Conservation (phyloP, 495 filamentous ascomycete species). For the Trichoderma reesei region DNA sequence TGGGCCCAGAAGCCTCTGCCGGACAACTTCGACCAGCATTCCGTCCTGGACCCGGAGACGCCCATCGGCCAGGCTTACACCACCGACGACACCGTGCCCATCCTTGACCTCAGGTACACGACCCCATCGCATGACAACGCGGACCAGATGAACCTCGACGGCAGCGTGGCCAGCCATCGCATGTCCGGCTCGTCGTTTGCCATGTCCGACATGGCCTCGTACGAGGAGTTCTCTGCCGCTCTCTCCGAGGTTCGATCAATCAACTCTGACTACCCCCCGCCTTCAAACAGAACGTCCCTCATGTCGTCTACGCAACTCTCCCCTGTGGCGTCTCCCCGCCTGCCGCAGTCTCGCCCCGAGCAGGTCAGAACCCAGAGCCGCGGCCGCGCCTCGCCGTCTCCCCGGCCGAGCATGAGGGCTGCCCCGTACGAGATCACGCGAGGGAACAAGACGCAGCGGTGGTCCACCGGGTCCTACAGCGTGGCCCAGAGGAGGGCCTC, state of each 20-base stretch:
- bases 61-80: conserved; percentile 47
- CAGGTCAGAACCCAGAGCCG: conserved; percentile 49
- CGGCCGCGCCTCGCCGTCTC: conserved; percentile 55
- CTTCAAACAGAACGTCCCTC: conserved; percentile 46
- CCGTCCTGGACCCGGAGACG: conserved; percentile 38
- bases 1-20: conserved; percentile 44
- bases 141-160: conserved; percentile 32
- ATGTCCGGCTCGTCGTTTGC: conserved; percentile 52
- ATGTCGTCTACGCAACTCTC: conserved; percentile 51
- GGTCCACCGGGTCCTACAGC: conserved; percentile 61
- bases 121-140: conserved; percentile 28
- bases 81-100: conserved; percentile 45
- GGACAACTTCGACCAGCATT: conserved; percentile 36
- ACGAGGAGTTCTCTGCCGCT: conserved; percentile 49
- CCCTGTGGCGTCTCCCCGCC: conserved; percentile 49
- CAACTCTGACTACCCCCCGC: conserved; percentile 46
- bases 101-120: conserved; percentile 40
- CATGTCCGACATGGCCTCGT: conserved; percentile 48
- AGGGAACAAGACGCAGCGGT: conserved; percentile 61
- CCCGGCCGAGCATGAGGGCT: conserved; percentile 51
- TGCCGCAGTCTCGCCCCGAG: conserved; percentile 46
- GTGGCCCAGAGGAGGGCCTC: conserved; percentile 41
- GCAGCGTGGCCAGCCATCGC: conserved; percentile 33
- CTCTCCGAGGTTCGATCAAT: conserved; percentile 47
- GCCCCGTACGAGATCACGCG: conserved; percentile 51